phyloP scores from a whole-genome alignment of 2,329 filamentous ascomycete genomes.

The Fusarium decemcellulare region DNA sequence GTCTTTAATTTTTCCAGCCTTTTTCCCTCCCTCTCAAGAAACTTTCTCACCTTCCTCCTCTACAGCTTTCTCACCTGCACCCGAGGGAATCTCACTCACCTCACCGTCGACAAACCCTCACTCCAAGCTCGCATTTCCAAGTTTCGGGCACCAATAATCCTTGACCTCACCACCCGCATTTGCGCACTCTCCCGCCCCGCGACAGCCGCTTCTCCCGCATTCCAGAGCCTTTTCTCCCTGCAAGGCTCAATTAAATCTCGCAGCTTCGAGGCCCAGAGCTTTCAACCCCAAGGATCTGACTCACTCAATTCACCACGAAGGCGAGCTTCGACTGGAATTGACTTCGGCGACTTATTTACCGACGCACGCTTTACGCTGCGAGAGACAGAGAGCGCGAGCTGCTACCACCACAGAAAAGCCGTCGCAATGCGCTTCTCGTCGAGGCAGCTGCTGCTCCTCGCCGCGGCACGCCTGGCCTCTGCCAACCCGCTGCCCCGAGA shows the following conservation, averaged over 20 bases:
- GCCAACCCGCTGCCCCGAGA: constrained; percentile 67
- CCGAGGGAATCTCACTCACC: constrained; percentile 14
- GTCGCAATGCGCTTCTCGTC: constrained; percentile 44
- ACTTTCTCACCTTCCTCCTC: constrained; percentile 13
- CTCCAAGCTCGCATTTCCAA: constrained; percentile 15
- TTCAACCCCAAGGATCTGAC: constrained; percentile 6
- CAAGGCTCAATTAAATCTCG: constrained; percentile 25
- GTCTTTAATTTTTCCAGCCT: constrained; percentile 18
- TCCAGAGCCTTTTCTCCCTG: constrained; percentile 19
- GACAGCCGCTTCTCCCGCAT: constrained; percentile 38
- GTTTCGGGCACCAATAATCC: constrained; percentile 35
- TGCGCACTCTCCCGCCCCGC: constrained; percentile 15
- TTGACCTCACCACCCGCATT: constrained; percentile 28
- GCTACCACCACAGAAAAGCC: constrained; percentile 11
- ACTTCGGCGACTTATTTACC: constrained; percentile 18
- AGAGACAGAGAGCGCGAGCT: constrained; percentile 17
- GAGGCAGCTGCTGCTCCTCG: constrained; percentile 56
- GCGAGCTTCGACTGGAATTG: constrained; percentile 27
- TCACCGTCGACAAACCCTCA: constrained; percentile 11
- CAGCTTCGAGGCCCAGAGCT: constrained; percentile 11
- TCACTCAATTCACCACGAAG: constrained; percentile 23
- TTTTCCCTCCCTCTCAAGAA: not conserved
- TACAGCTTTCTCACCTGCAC: constrained; percentile 8
- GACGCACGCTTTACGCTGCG: constrained; percentile 21
- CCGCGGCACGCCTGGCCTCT: constrained; percentile 49